Base-by-base conservation (phyloP, 805 yeast genomes). In the Kodamaea laetipori region DNA sequence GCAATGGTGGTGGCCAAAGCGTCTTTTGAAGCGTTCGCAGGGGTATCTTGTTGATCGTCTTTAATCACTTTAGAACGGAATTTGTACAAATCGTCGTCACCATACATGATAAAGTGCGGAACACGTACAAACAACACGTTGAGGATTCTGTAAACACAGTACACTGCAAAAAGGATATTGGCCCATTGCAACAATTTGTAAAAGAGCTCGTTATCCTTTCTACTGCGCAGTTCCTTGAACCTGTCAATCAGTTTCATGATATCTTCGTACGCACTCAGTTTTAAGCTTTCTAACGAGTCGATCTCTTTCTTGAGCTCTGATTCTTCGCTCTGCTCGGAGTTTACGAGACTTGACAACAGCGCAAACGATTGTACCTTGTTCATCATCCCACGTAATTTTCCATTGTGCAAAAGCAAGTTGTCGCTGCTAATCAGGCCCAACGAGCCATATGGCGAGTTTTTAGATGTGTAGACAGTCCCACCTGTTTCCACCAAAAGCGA, bases 1-100 rank as follows among this genome's bases (percentile, higher is more conserved):
- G 80, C 71, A 19, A 77, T 49, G 1, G 80, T 74, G 15, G 69
- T 69, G 1, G 82, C 78, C 23, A 78, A 56, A 2, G 81, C 78
- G 55, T 74, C 80, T 23, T 63, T 59, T 9, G 69, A 49, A 2
- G 48, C 44, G 6, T 48, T 34, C 10, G 25, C 34, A 12, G 32
- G 35, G 4, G 30, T 51, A 12, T 40, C 30, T 7, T 47, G 41
- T 18, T 32, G 44, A 6, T 30, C 33, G 18, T 41, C 45, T 11
- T 37, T 42, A 18, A 41, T 41, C 8, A 41, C 45, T 24, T 12
- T 15, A 6, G 34, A 13, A 7, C 17, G 39, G 16, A 23, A 13
- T 16, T 52, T 47, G 32, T 32, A 41, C n/a, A 16, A 17, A 6
- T 38, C 38, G 19, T 10, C 39, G 30, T 39, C 30, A 32, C 25